A percentile compares a stretch with the other conserved stretches of the same genome.
These are phyloP conservation scores for Suhomyces prunicola DNA, from an alignment of 805 yeast genomes.

Conservation along the genomic window DNA sequence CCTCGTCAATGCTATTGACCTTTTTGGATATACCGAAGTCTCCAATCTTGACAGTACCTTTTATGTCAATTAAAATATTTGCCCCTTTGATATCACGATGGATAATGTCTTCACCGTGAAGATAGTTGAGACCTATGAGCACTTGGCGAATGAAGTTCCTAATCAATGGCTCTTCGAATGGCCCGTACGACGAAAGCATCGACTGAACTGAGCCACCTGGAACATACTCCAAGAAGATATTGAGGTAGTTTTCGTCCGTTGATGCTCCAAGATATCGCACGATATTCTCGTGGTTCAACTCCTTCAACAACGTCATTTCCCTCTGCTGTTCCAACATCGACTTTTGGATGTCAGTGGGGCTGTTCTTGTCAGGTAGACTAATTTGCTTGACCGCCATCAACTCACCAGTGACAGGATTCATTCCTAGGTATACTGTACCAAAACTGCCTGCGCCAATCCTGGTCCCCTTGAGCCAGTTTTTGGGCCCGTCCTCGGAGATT, in stretches of 20 bases:
- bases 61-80: conserved; percentile 74
- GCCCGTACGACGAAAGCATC: conserved; percentile 69
- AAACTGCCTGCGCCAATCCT: conserved; percentile 92
- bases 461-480: conserved; percentile 90
- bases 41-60: conserved; percentile 78
- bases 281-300: conserved; percentile 84
- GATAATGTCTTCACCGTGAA: conserved; percentile 72
- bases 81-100: conserved; percentile 92
- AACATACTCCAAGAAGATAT: conserved; percentile 61
- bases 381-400: conserved; percentile 97
- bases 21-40: conserved; percentile 78
- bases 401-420: conserved; percentile 90
- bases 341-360: conserved; percentile 29
- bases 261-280: conserved; percentile 90
- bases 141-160: conserved; percentile 74
- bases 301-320: conserved; percentile 75
- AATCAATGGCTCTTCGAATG: conserved; percentile 74
- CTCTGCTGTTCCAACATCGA: conserved; percentile 78
- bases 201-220: conserved; percentile 55
- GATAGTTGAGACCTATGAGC: conserved; percentile 66
- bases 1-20: conserved; percentile 20
- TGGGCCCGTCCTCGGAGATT: conserved; percentile 55
- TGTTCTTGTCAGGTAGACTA: conserved; percentile 51
- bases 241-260: conserved; percentile 64
- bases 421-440: conserved; percentile 89